phyloP scores from a whole-genome alignment of 108 stramenopile genomes.

The Cyclostephanos invisitatus region DNA sequence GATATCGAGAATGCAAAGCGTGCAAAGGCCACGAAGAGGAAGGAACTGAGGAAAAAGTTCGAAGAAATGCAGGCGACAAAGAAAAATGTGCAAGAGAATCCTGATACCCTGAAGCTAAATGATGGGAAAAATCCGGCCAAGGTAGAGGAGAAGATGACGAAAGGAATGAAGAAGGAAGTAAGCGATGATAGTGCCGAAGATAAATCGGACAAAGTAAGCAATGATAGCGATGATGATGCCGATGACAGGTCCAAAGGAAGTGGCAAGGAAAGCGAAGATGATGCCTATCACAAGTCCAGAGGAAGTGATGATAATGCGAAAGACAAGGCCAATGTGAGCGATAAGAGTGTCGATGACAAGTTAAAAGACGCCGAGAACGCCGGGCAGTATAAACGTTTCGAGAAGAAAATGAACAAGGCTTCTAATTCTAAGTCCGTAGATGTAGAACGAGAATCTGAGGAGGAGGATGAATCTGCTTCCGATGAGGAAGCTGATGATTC shows the following conservation, averaged over 20 bases:
- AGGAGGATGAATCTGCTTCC: not conserved
- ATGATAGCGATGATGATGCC: not conserved
- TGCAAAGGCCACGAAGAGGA: slow-evolving; percentile 19
- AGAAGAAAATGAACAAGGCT: not conserved
- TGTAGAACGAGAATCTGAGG: too few relatives aligned
- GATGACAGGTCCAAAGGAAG: not conserved
- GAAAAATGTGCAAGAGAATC: not conserved
- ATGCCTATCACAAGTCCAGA: not conserved
- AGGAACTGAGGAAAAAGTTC: slow-evolving; percentile 13
- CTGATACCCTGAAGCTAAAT: not conserved
- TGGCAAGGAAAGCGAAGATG: not conserved
- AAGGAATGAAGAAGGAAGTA: not conserved
- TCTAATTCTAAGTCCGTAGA: not conserved
- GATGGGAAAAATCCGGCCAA: not conserved
- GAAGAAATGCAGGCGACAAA: not conserved
- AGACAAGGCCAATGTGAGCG: not conserved
- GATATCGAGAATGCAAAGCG: slow-evolving; percentile 16
- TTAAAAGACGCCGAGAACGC: not conserved
- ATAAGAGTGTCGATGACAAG: not conserved
- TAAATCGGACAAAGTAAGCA: not conserved
- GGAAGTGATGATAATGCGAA: not conserved
- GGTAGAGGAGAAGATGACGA: too few relatives aligned
- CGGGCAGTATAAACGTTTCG: not conserved
- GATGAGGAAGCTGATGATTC: not conserved
- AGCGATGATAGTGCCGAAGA: not conserved